phyloP scores from a whole-genome alignment of 192 early-diverging fungal species.

The Pilaira anomala region DNA sequence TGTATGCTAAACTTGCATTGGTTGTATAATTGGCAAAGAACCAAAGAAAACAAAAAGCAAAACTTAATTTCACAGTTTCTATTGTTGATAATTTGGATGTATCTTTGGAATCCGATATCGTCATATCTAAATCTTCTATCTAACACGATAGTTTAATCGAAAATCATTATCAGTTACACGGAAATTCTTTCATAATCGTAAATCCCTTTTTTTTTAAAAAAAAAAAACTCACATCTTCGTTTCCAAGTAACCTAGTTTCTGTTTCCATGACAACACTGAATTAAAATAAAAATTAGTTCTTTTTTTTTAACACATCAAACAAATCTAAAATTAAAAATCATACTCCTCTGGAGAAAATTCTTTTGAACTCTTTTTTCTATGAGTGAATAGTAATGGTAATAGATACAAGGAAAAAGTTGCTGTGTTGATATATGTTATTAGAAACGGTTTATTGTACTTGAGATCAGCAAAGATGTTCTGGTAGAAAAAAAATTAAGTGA shows the following conservation, averaged over 20 bases:
- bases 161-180: background rate
- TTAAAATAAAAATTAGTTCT: background rate
- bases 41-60: conserved; percentile 74
- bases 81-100: conserved; percentile 13
- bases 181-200: background rate
- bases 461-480: conserved; percentile 68
- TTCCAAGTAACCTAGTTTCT: background rate
- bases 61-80: conserved; percentile 58
- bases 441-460: conserved; percentile 70
- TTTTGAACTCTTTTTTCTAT: conserved; percentile 7
- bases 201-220: too few species aligned
- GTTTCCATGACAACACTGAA: background rate
- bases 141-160: background rate
- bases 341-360: background rate
- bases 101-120: background rate
- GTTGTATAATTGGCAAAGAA: conserved; percentile 73
- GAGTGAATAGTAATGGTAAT: conserved; percentile 34
- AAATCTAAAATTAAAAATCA: too few species aligned
- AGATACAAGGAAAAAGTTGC: conserved; percentile 74
- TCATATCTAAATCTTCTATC: background rate
- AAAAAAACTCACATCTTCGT: background rate
- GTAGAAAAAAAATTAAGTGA: background rate
- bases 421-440: conserved; percentile 78
- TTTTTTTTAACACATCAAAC: too few species aligned
- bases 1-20: conserved; percentile 72